phyloP scores from a whole-genome alignment of 345 rosid species.

The Viola odorata region DNA sequence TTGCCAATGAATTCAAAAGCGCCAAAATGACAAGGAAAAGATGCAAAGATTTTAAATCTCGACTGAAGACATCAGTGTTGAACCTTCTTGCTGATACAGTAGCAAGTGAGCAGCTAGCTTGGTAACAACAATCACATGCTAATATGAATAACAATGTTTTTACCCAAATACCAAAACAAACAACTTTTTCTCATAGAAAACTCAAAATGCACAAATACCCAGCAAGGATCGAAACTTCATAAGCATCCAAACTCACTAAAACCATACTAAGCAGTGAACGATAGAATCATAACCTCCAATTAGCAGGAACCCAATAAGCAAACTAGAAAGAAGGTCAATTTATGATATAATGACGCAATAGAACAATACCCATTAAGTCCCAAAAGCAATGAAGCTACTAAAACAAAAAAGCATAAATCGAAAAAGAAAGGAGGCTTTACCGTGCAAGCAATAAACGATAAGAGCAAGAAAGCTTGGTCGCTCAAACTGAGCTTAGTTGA shows the following conservation, averaged over 20 bases:
- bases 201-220: background rate
- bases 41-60: background rate
- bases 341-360: background rate
- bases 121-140: background rate
- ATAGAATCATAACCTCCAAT: no score
- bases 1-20: conserved; percentile 5
- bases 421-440: conserved; percentile 28
- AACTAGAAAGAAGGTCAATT: background rate
- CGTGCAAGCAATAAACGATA: conserved; percentile 79
- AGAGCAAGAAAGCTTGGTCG: conserved; percentile 73
- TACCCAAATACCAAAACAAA: background rate
- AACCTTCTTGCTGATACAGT: background rate
- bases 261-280: background rate
- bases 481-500: conserved; percentile 43
- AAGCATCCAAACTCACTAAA: background rate
- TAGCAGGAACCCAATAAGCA: background rate
- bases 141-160: background rate
- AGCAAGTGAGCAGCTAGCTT: background rate
- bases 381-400: conserved; percentile 1
- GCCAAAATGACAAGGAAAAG: background rate
- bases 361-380: background rate
- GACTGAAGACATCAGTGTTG: background rate
- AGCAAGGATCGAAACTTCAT: background rate
- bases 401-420: background rate
- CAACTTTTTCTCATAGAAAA: background rate